Conservation (phyloP, 805 yeast species). For the Wickerhamomyces alni region DNA sequence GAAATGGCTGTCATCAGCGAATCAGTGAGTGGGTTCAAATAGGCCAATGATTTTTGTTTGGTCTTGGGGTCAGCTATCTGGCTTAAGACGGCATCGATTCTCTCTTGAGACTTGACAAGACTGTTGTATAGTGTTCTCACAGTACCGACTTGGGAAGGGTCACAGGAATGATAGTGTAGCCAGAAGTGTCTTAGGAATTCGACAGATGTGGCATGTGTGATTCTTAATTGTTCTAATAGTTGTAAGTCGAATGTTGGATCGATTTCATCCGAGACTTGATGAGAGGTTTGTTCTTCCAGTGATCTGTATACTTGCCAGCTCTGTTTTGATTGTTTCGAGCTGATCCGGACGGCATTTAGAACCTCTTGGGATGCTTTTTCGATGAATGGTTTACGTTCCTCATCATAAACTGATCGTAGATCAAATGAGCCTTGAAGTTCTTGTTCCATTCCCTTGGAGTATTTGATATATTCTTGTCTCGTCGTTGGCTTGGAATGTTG, state of each 20-base stretch:
- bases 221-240: conserved; percentile 43
- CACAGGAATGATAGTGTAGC: conserved; percentile 50
- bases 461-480: conserved; percentile 17
- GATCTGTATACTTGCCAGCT: conserved; percentile 30
- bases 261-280: conserved; percentile 24
- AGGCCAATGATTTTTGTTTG: conserved; percentile 24
- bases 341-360: conserved; percentile 40
- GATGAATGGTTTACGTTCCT: conserved; percentile 26
- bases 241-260: conserved; percentile 28
- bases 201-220: conserved; percentile 66
- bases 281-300: conserved; percentile 20
- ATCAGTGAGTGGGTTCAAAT: conserved; percentile 37
- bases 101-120: conserved; percentile 38
- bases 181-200: conserved; percentile 77
- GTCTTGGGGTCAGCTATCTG: conserved; percentile 24
- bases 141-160: conserved; percentile 35
- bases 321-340: conserved; percentile 48
- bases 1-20: conserved; percentile 42
- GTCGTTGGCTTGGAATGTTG: conserved; percentile 13
- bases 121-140: conserved; percentile 44
- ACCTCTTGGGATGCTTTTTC: conserved; percentile 40
- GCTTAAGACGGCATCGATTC: conserved; percentile 34
- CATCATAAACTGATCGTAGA: conserved; percentile 21
- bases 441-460: conserved; percentile 15
- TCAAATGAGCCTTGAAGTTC: conserved; percentile 19